A percentile compares a stretch with the other conserved stretches of the same genome.
phyloP scores from a whole-genome alignment of 257 asterid species.

The Capsicum chinense region DNA sequence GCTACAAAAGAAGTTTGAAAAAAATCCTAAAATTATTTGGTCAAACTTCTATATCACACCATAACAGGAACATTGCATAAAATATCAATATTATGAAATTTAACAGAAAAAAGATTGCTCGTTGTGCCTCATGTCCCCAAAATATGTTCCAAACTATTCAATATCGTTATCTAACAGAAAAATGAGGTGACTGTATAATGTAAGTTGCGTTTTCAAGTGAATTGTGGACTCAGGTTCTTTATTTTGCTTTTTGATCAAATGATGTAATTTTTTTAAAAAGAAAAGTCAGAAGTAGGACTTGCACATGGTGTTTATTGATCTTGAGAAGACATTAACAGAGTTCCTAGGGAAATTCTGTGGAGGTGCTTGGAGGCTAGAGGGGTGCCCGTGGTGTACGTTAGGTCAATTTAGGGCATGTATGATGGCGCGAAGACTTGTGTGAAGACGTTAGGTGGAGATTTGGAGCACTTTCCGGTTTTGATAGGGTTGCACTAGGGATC shows the following conservation, averaged over 20 bases:
- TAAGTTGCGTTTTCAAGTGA: background rate
- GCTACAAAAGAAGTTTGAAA: background rate
- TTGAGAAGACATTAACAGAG: too few species aligned
- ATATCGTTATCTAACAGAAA: background rate
- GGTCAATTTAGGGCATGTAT: too few species aligned
- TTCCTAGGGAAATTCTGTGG: too few species aligned
- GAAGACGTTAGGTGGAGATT: too few species aligned
- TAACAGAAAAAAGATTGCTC: background rate
- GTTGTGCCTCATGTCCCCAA: background rate
- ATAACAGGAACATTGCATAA: background rate
- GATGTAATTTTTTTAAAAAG: background rate
- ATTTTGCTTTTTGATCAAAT: background rate
- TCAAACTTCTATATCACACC: background rate
- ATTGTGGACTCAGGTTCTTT: background rate
- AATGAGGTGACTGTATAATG: background rate
- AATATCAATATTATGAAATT: background rate
- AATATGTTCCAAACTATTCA: background rate
- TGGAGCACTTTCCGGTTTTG: too few species aligned
- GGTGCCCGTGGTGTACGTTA: too few species aligned
- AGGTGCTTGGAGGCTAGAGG: too few species aligned
- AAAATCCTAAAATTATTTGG: background rate
- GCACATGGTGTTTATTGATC: too few species aligned
- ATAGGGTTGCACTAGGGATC: too few species aligned
- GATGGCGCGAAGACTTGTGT: too few species aligned
- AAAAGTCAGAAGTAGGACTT: background rate